phyloP scores from a whole-genome alignment of 306 rosid species.

The Canavalia gladiata region DNA sequence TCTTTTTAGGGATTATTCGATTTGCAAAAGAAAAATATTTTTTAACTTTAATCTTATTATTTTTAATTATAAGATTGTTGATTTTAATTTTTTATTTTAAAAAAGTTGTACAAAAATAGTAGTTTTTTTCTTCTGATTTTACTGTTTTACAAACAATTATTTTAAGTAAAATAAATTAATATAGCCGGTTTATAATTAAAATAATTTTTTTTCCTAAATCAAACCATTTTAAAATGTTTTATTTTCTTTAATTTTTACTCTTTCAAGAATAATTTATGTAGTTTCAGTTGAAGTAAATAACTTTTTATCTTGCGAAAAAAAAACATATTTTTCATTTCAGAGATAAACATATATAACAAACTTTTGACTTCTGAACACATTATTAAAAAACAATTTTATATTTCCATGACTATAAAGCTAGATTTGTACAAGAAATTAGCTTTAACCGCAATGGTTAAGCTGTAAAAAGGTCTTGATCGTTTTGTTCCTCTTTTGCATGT shows the following conservation, averaged over 20 bases:
- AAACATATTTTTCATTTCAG: not conserved
- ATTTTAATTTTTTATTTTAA: no score
- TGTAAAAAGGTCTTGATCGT: not conserved
- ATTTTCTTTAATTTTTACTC: not conserved
- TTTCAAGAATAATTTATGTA: not conserved
- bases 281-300: not conserved
- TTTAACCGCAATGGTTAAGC: not conserved
- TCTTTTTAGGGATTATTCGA: not conserved
- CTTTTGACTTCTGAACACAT: not conserved
- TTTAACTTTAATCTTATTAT: no score
- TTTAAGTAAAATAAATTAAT: no score
- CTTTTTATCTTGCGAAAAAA: not conserved
- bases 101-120: no score
- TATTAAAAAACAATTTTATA: not conserved
- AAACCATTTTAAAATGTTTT: not conserved
- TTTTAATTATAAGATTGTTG: no score
- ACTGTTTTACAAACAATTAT: no score
- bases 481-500: not conserved
- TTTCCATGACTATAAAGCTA: not conserved
- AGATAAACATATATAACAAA: not conserved
- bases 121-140: no score
- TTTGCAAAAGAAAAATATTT: no score
- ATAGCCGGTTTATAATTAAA: no score
- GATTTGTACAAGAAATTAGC: not conserved
- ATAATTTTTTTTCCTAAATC: no score